phyloP scores from a whole-genome alignment of 106 monocot genomes.

The Platanthera zijinensis region DNA sequence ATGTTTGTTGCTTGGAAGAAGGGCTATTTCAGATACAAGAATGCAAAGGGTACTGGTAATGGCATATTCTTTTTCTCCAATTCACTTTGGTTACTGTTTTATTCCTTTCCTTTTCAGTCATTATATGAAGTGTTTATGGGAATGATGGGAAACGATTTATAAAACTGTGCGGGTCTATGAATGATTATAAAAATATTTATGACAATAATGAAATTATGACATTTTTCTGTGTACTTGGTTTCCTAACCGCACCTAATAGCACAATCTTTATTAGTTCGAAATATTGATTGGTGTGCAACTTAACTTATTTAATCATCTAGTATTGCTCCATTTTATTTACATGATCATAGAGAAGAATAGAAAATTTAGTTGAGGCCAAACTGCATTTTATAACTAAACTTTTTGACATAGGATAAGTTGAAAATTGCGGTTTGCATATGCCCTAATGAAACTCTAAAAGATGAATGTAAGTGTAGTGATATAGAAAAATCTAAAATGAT shows the following conservation, averaged over 20 bases:
- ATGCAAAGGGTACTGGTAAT: background rate
- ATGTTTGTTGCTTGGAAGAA: conserved; percentile 10
- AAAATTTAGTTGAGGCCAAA: background rate
- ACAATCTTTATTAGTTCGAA: background rate
- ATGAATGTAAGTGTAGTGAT: no score
- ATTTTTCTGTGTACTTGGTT: background rate
- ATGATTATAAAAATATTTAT: background rate
- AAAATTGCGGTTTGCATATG: no score
- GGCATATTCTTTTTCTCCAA: background rate
- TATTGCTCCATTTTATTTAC: background rate
- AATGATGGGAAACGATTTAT: background rate
- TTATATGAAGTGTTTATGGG: background rate
- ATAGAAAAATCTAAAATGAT: no score
- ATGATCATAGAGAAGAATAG: background rate
- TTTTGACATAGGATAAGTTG: no score
- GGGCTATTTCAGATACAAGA: conserved; percentile 1
- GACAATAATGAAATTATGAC: background rate
- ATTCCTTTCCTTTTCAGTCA: background rate
- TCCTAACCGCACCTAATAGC: background rate
- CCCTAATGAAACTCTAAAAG: no score
- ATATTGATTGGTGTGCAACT: background rate
- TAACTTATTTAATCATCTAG: background rate
- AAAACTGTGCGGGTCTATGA: background rate
- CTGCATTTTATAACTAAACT: no score
- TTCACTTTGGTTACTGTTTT: conserved; percentile 1